Base-by-base conservation (phyloP, 2,329 filamentous ascomycete genomes). In the Sordariomycetes sp. region DNA sequence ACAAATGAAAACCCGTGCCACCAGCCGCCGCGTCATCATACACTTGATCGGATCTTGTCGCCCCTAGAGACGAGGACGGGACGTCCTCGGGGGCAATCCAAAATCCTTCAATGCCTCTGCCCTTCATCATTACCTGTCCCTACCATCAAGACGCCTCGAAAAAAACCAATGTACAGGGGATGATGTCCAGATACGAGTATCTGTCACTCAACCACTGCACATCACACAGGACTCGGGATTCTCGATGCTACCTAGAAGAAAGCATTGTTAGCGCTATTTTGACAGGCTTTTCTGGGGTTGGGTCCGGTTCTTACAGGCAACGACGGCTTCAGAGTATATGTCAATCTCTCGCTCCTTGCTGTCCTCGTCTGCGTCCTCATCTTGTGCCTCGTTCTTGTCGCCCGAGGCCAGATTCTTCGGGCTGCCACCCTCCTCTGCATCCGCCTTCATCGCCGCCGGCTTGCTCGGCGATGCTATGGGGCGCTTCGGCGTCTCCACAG, bases 221-320 rank as follows among this genome's bases (percentile, higher is more conserved):
- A 99, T 97, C 63, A 96, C 71, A 71, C 94, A 99, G 54, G 87
- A 81, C 71, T 99, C 94, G 65, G 88, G 90, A 78, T 97, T 97
- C 70, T 97, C 92, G 72, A 99, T 97, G 76, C 92, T 97, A 79
- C 85, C 85, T 88, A 60, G 66, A 51, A 57, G 54, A 28, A 48
- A 22, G 22, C 35, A 20, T 43, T 20, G 40, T 52, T 53, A 58
- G 57, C 28, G 46, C 20, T 12, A 28, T 52, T 8, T 28, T 11
- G 32, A 25, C 10, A 6, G n/a, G 14, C 22, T 52, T 24, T 12
- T 35, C 22, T 11, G 28, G 8, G 22, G 34, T 14, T n/a, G 55
- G 55, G 6, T 40, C 24, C 5, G 25, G 54, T 58, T 79, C 85
- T 85, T 78, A 87, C 94, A 99, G 66, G 86, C 84, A 70, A 99